Evolutionary conservation across 2,329 filamentous ascomycete species (phyloP), one percentile per base, ranked within the genome.

Genomic region (Aspergillus spinulosporus): DNA sequence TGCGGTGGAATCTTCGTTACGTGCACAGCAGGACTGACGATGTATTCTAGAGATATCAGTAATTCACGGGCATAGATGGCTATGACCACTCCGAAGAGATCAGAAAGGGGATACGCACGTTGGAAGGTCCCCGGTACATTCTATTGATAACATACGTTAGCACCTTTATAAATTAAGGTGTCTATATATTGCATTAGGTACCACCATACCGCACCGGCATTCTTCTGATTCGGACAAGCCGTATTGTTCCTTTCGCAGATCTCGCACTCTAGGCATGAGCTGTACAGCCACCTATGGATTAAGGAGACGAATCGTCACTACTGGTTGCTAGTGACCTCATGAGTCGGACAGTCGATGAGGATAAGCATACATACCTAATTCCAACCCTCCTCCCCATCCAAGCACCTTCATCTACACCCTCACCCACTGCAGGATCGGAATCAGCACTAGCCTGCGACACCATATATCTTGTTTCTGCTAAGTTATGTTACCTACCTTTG

Each of bases 121-220:
- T 74, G 72, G 52, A 75, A 74, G 3, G 72, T 74, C 1, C 72
- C 73, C 3, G 69, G 68, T 3, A 72, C 69, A 62, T 74, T 74
- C 66, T 74, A 49, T 9, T 9, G 4, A 3, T 3, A 34, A 7
- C 32, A 21, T 21, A 21, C 21, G 21, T 21, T 21, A 21, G 21
- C 21, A 21, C 21, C 21, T 21, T 21, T 21, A 21, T 21, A 7
- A 37, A 29, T 61, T 12, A 61, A 55, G 26, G 32, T 29, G 34
- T 39, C 5, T 37, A 43, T 46, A n/a, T 31, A 14, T 5, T 28
- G 14, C 5, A 29, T 39, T n/a, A 4, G 43, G 45, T 5, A 28
- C 26, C 0, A 37, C 64, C 68, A 15, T 66, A 72, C 70, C 15
- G 69, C 70, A 36, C 72, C 72, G 2, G 72, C 69, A 52, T 74